Base-by-base conservation (phyloP, 352 stramenopile species). In the Globisporangium okanoganense region DNA sequence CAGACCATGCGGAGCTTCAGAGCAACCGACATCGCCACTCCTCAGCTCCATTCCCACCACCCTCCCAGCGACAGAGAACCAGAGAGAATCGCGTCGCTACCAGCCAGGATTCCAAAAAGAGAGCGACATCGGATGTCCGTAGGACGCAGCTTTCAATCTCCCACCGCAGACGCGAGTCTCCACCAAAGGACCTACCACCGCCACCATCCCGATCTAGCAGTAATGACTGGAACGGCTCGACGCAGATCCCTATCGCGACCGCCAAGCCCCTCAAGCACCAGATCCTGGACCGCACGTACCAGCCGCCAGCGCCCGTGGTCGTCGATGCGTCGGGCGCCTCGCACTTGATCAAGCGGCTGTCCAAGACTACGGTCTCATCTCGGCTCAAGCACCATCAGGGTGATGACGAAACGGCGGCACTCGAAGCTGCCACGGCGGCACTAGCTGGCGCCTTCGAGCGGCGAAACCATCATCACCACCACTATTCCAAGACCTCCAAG, bases 321-420 rank as follows among this genome's bases (percentile, higher is more conserved):
- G 73, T 86, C 14, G 64, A 71, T 5, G 59, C 66, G 0, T 72
- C 72, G 7, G 65, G 72, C 9, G 57, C 77, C 5, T 72, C 29
- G 35, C 61, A 78, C 3, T 12, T 90, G 8, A 31, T 88, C 2
- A 44, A 76, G 52, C 65, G 78, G 41, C 56, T 90, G 16, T 71
- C 74, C 5, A 88, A 84, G 45, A 74, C 65, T 2, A 90, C 80
- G 0, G 62, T 90, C 9, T 87, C 80, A 12, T 90, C 80, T 20
- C 60, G 70, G 0, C 70, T 81, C 10, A 90, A 88, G 56, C 47
- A 47, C 29, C 24, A 62, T 24, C 18, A 40, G 31, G 24, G 29
- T 1, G 25, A 57, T 5, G 31, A 51, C 1, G 16, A 67, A 4
- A 27, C 14, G 62, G 47, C 60, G 54, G 12, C 41, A 47, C 35